A percentile compares a stretch with the other conserved stretches of the same genome.
Conservation (phyloP, 768 basidiomycete genomes). For the Calvatia gigantea region DNA sequence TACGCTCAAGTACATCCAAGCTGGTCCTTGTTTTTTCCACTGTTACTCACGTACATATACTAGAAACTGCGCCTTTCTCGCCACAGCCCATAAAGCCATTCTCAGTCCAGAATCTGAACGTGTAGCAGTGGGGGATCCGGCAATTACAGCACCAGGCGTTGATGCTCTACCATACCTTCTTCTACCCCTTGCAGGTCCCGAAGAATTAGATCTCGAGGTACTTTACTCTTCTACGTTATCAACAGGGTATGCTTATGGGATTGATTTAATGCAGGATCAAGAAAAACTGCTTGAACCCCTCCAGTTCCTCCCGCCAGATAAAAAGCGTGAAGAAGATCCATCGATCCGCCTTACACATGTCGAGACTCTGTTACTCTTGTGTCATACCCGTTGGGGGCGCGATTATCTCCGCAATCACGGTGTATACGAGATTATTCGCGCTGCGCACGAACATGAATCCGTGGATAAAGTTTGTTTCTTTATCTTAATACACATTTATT, state of each 20-base stretch:
- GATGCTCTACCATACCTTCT: constrained; percentile 83
- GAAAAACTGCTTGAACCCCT: constrained; percentile 80
- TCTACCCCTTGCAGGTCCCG: constrained; percentile 89
- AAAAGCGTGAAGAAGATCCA: constrained; percentile 77
- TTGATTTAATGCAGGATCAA: constrained; percentile 56
- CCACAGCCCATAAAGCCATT: constrained; percentile 65
- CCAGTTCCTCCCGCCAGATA: constrained; percentile 85
- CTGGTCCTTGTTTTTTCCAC: constrained; percentile 3
- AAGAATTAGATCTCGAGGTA: constrained; percentile 92
- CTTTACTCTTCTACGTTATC: constrained; percentile 12
- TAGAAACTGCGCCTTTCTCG: constrained; percentile 80
- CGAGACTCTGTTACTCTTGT: constrained; percentile 87
- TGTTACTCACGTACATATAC: constrained; percentile 12
- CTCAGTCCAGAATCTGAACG: constrained; percentile 59
- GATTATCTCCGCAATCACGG: constrained; percentile 77
- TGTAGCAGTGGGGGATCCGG: constrained; percentile 57
- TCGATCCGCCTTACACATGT: constrained; percentile 76
- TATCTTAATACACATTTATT: background rate
- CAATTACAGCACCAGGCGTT: constrained; percentile 65
- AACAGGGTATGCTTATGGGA: background rate
- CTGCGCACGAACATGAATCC: constrained; percentile 72
- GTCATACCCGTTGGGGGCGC: constrained; percentile 86
- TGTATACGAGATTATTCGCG: constrained; percentile 82
- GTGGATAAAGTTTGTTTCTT: constrained; percentile 62
- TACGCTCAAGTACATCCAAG: constrained; percentile 67